A percentile compares a stretch with the other conserved stretches of the same genome.
phyloP scores from a whole-genome alignment of 306 rosid genomes.

The Echinosophora koreensis region DNA sequence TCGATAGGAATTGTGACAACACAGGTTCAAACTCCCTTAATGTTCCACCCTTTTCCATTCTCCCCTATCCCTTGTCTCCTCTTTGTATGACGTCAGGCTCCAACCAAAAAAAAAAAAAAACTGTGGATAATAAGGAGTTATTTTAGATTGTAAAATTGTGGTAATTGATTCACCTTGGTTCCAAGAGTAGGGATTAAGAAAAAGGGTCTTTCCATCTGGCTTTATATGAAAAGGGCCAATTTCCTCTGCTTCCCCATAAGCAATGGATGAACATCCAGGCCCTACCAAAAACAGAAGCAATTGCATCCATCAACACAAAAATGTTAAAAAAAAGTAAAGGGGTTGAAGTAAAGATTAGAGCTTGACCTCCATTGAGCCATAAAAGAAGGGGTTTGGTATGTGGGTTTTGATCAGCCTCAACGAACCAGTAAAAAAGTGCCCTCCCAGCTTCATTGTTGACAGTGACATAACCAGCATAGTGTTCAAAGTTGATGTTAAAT shows the following conservation, averaged over 20 bases:
- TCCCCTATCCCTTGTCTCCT: too few relatives aligned
- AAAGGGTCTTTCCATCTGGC: conserved; percentile 70
- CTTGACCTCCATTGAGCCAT: conserved; percentile 79
- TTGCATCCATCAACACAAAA: not conserved
- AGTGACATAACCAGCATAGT: conserved; percentile 71
- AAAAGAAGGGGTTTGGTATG: conserved; percentile 70
- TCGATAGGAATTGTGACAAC: too few relatives aligned
- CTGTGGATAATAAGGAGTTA: too few relatives aligned
- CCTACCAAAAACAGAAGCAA: conserved; percentile 50
- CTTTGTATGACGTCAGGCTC: too few relatives aligned
- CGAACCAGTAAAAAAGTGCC: conserved; percentile 74
- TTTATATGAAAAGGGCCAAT: conserved; percentile 86
- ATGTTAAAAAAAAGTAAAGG: not conserved
- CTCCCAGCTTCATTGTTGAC: conserved; percentile 72
- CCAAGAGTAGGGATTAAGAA: conserved; percentile 87
- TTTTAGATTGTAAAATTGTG: not conserved
- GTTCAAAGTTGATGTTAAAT: conserved; percentile 59
- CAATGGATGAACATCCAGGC: conserved; percentile 97
- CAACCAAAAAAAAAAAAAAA: too few relatives aligned
- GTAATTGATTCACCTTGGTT: conserved; percentile 63
- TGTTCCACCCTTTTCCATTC: too few relatives aligned
- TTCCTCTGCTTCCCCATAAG: conserved; percentile 88
- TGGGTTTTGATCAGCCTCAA: conserved; percentile 65
- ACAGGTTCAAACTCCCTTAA: too few relatives aligned
- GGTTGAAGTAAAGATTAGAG: not conserved